Evolutionary conservation across 2,329 filamentous ascomycete genomes (phyloP), one percentile per base, ranked within the genome.

Genomic region (Talaromyces sp.): DNA sequence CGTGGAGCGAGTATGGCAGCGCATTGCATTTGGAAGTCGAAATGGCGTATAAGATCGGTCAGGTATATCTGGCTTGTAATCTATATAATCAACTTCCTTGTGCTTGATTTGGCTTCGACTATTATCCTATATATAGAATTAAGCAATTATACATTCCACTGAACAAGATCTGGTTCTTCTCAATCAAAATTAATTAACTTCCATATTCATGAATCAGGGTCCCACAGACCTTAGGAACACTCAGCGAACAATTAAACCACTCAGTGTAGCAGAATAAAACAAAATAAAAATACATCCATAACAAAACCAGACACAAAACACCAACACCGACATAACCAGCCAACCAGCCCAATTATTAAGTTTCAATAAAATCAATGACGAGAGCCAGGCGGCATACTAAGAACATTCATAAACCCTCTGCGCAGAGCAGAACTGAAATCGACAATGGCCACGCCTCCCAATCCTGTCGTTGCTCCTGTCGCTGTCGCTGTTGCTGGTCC

Each of bases 1-100:
- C 67, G 69, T 81, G 5, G 77, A 81, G 60, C 72, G 72, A 1
- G 71, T 77, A 19, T 81, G 79, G 79, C 71, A 69, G 59, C 71
- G 79, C 13, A 73, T 80, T 70, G 76, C 74, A 5, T 75, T 80
- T 69, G 79, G 79, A 1, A 68, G 67, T 54, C 70, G 64, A 64
- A 60, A 17, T 45, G 13, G 15, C 8, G 27, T 38, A 34, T 53
- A 22, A 40, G 6, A 17, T 11, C 8, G 43, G 5, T 36, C n/a
- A 38, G 11, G 29, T 40, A 29, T 40, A 58, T 34, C 22, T n/a
- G 25, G 56, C 1, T 25, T 22, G 22, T 36, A 34, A 38, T 25
- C 11, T 38, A 54, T 54, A 19, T 54, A 25, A 5, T 34, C 51
- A 54, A 54, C 22, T 38, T 38, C 29, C 6, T 56, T 38, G 53